Conservation (phyloP, 2,329 filamentous ascomycete species). For the Hypoxylon rubiginosum region DNA sequence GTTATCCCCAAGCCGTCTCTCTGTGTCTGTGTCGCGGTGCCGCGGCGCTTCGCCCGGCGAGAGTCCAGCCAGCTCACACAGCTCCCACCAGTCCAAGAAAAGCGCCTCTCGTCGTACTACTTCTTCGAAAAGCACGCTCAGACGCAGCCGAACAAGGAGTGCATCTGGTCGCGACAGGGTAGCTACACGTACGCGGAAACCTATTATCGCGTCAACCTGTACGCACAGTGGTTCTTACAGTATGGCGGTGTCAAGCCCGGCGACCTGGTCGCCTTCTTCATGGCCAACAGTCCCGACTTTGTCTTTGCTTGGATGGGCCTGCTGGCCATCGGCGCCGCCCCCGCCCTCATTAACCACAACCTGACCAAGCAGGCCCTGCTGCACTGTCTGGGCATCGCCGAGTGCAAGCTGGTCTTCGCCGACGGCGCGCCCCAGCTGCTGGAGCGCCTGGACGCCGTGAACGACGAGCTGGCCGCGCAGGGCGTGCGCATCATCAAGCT, state of each 20-base stretch:
- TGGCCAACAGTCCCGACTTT: constrained; percentile 77
- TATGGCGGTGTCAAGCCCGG: constrained; percentile 70
- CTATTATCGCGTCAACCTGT: constrained; percentile 69
- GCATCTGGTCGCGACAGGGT: constrained; percentile 76
- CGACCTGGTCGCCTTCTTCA: constrained; percentile 75
- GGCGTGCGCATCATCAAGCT: constrained; percentile 70
- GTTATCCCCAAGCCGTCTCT: constrained; percentile 2
- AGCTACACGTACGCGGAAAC: constrained; percentile 71
- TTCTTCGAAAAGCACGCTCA: constrained; percentile 70
- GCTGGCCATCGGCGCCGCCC: constrained; percentile 75
- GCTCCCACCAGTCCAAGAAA: constrained; percentile 59
- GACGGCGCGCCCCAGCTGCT: constrained; percentile 68
- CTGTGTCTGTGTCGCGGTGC: background rate
- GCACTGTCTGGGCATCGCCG: constrained; percentile 73
- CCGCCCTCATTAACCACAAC: constrained; percentile 80
- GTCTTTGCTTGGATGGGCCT: constrained; percentile 74
- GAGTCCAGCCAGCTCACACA: constrained; percentile 19
- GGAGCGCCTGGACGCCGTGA: constrained; percentile 70
- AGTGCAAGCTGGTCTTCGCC: constrained; percentile 68
- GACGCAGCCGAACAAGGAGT: constrained; percentile 65
- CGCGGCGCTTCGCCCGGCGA: background rate
- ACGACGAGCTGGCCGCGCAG: constrained; percentile 61
- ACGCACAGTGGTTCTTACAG: constrained; percentile 71
- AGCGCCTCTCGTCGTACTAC: constrained; percentile 74
- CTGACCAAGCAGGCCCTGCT: constrained; percentile 72